Evolutionary conservation across 116 monocot genomes (phyloP), one percentile per base, ranked within the genome.

Genomic region (Posidonia oceanica): DNA sequence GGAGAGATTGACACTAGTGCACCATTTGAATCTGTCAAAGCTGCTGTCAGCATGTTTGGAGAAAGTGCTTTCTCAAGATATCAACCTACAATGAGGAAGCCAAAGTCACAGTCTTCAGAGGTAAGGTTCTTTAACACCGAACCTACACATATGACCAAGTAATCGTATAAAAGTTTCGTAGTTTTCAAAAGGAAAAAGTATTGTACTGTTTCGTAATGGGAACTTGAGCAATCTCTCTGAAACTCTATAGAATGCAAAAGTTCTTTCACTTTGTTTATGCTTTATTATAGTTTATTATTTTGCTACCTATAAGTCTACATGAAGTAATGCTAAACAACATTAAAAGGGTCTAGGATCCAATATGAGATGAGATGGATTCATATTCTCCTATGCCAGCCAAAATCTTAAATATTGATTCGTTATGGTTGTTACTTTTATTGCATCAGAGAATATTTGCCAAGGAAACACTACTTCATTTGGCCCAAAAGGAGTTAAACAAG

Each of bases 1-100:
- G 93, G 93, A 36, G 94, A 94, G 68, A 89, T 94, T 42, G 94
- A 94, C 76, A 94, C 94, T 14, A 79, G 89, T 65, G 94, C 87
- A 54, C 94, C 94, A 69, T 89, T 94, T 82, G 78, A 76, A 58
- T 94, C 94, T 36, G 94, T 94, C 37, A 94, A 85, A 78, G 94
- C 89, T 64, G 94, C 94, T 53, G 87, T 89, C 39, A 85, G 85
- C 71, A 78, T 94, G 66, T 94, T 94, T 67, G 94, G 94, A 57
- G 87, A 83, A 70, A 83, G 75, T 63, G 75, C 80, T 37, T 77
- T 81, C 71, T 74, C 88, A 52, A 66, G 79, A 7, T 85, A 85
- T 14, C 79, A 78, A 77, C 61, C 76, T 52, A 17, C 76, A 36
- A 65, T 41, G 44, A 84, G 78, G 69, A 89, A 89, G 66, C 59